Percentiles rank a stretch among this genome's conserved stretches.
These are phyloP conservation scores for Starmera stellimalicola DNA, from an alignment of 1,139 yeast species.

Conservation along the genomic window DNA sequence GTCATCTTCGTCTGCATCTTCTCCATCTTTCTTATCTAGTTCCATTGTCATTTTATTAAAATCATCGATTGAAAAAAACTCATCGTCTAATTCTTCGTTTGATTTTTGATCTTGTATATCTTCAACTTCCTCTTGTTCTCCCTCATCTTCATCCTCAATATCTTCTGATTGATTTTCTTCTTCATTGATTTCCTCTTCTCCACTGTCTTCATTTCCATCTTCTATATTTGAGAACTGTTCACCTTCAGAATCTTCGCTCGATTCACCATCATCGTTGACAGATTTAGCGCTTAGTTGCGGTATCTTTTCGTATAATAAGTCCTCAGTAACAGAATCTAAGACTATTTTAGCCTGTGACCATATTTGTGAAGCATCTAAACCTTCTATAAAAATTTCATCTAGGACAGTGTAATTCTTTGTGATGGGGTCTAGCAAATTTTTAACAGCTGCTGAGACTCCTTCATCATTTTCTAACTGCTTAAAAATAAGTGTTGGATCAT, in stretches of 20 bases:
- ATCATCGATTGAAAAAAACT: slow-evolving; percentile 76
- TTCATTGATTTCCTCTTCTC: slow-evolving; percentile 8
- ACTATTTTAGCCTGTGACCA: slow-evolving; percentile 91
- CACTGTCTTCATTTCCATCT: slow-evolving; percentile 17
- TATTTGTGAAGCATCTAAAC: slow-evolving; percentile 82
- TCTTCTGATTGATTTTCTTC: slow-evolving; percentile 4
- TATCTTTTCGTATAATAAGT: slow-evolving; percentile 39
- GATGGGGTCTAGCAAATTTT: slow-evolving; percentile 55
- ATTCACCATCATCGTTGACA: slow-evolving; percentile 21
- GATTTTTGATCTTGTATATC: slow-evolving; percentile 3
- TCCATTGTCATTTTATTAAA: slow-evolving; percentile 76
- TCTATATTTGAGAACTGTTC: slow-evolving; percentile 17
- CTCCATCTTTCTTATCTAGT: slow-evolving; percentile 43
- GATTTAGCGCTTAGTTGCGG: slow-evolving; percentile 29
- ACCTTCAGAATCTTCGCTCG: slow-evolving; percentile 13
- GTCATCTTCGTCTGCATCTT: slow-evolving; percentile 34
- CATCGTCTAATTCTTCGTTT: slow-evolving; percentile 50
- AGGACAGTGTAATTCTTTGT: slow-evolving; percentile 56
- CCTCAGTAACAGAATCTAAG: slow-evolving; percentile 58
- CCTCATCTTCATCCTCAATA: slow-evolving; percentile 4
- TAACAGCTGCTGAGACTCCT: slow-evolving; percentile 32
- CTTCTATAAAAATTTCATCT: slow-evolving; percentile 77
- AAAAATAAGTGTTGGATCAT: slow-evolving; percentile 7
- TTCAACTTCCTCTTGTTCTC: slow-evolving; percentile 7
- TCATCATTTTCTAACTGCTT: slow-evolving; percentile 15